phyloP scores from a whole-genome alignment of 164 flowering plant genomes.

The Vitis riparia region DNA sequence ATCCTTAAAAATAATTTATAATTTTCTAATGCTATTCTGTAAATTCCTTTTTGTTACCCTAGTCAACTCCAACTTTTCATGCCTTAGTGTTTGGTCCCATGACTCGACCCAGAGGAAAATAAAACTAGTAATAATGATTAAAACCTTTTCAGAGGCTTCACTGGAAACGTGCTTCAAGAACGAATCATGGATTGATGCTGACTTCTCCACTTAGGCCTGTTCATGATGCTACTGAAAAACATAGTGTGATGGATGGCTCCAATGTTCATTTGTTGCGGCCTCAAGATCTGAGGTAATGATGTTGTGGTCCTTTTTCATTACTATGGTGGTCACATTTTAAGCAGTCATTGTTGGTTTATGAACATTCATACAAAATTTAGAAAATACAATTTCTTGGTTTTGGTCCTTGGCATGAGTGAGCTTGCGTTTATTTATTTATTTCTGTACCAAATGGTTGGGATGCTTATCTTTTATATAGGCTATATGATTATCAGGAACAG shows the following conservation, averaged over 20 bases:
- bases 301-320: neutral
- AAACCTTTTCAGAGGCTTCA: slow-evolving; percentile 58
- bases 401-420: too few species aligned
- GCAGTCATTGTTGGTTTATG: too few species aligned
- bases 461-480: too few species aligned
- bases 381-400: too few species aligned
- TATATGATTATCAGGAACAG: too few species aligned
- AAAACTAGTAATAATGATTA: neutral
- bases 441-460: too few species aligned
- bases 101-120: neutral
- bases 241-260: slow-evolving; percentile 21
- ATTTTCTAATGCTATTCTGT: neutral
- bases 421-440: too few species aligned
- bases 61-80: neutral
- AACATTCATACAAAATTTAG: too few species aligned
- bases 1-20: neutral
- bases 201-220: slow-evolving; percentile 66
- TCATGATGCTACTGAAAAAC: slow-evolving; percentile 27
- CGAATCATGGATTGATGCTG: slow-evolving; percentile 64
- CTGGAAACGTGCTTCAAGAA: slow-evolving; percentile 79
- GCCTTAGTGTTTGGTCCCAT: neutral
- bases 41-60: neutral
- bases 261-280: slow-evolving; percentile 58
- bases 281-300: slow-evolving; percentile 56
- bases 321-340: too few species aligned